A percentile compares a stretch with the other conserved stretches of the same genome.
These are phyloP conservation scores for Pontederia paniculata DNA, from an alignment of 176 grass and related monocot species.

Conservation along the genomic window DNA sequence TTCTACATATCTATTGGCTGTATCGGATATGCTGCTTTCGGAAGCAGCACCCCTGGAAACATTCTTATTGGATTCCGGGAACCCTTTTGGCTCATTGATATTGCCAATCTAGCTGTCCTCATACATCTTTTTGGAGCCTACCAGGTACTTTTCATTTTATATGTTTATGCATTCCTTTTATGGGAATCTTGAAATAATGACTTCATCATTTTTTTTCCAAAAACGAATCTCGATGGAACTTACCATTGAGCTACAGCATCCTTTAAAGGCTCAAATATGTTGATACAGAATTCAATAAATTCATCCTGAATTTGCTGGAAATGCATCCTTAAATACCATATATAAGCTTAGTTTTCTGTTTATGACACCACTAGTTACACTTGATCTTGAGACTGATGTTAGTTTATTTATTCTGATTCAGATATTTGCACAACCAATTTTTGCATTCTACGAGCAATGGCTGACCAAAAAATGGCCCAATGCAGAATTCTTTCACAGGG, in stretches of 20 bases:
- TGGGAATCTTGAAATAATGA: too few relatives aligned
- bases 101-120: slow-evolving; percentile 68
- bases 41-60: slow-evolving; percentile 72
- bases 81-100: slow-evolving; percentile 86
- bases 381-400: neutral
- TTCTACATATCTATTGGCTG: slow-evolving; percentile 92
- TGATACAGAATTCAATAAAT: too few relatives aligned
- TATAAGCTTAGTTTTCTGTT: neutral
- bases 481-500: slow-evolving; percentile 44
- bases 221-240: too few relatives aligned
- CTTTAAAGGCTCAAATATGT: too few relatives aligned
- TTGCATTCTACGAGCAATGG: slow-evolving; percentile 74
- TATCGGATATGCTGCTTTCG: slow-evolving; percentile 83
- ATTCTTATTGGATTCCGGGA: slow-evolving; percentile 84
- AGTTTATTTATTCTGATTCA: slow-evolving; percentile 11
- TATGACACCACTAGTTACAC: too few relatives aligned
- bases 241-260: too few relatives aligned
- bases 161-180: too few relatives aligned
- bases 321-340: neutral
- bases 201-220: too few relatives aligned
- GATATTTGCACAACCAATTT: slow-evolving; percentile 77
- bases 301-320: too few relatives aligned
- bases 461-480: slow-evolving; percentile 50
- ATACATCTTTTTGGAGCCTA: too few relatives aligned
- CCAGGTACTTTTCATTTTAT: too few relatives aligned